Percentiles rank a stretch among this genome's conserved stretches.
Evolutionary conservation across 306 rosid species (phyloP).

Genomic region (Ormosia semicastrata): DNA sequence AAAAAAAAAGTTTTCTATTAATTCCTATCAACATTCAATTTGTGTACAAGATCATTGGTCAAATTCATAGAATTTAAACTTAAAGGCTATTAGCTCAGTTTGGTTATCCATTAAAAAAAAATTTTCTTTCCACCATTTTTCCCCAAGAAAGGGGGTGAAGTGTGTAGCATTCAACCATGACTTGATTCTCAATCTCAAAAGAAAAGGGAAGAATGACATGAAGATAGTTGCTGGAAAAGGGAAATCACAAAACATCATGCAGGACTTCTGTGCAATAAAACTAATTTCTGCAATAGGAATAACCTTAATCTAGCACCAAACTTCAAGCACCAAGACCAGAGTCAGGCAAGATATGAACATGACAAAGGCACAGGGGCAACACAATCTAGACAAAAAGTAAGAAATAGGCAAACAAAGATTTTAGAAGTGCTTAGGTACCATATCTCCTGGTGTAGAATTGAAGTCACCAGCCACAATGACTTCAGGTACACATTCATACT

Average conservation of each 20-base stretch:
- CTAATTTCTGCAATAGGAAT: neutral
- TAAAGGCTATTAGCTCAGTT: neutral
- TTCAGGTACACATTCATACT: slow-evolving; percentile 60
- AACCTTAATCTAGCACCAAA: neutral
- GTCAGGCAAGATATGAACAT: neutral
- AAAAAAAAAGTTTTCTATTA: neutral
- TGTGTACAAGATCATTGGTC: neutral
- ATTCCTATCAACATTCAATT: neutral
- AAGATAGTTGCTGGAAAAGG: too few species aligned
- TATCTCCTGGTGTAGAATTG: slow-evolving; percentile 88
- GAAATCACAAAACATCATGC: neutral
- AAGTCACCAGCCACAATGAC: slow-evolving; percentile 89
- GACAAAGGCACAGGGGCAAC: neutral
- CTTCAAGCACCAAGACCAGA: slow-evolving; percentile 6
- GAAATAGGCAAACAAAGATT: neutral
- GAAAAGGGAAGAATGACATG: too few species aligned
- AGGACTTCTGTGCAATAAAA: neutral
- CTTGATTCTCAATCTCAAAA: too few species aligned
- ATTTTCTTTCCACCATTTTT: neutral
- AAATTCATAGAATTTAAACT: neutral
- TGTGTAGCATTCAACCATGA: neutral
- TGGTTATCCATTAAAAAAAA: neutral
- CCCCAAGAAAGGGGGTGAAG: neutral
- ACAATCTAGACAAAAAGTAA: slow-evolving; percentile 19
- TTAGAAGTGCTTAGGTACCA: slow-evolving; percentile 47